Percentiles rank a stretch among this genome's conserved stretches.
These are phyloP conservation scores for Elsinoe batatas DNA, from an alignment of 2,329 filamentous ascomycete genomes.

Conservation along the genomic window DNA sequence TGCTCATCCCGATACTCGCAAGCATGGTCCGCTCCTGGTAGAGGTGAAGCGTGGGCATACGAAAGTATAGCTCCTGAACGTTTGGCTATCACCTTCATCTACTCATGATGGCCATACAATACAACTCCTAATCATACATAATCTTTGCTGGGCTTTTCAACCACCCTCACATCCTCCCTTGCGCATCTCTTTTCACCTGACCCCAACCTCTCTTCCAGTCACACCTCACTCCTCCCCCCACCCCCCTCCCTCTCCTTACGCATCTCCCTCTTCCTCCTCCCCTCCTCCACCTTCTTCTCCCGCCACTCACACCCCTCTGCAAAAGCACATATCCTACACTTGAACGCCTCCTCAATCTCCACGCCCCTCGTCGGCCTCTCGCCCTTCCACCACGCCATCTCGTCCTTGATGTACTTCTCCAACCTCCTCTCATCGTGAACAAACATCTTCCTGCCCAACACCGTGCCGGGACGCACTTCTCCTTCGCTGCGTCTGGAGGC, in stretches of 20 bases:
- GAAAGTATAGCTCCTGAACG: no score
- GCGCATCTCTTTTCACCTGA: no score
- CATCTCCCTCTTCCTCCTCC: constrained; percentile 22
- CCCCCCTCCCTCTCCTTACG: constrained; percentile 14
- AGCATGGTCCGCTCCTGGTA: no score
- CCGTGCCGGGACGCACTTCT: constrained; percentile 24
- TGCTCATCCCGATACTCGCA: no score
- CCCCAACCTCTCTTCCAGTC: background rate
- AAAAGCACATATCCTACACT: constrained; percentile 80
- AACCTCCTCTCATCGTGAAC: constrained; percentile 56
- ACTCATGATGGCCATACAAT: no score
- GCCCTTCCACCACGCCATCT: constrained; percentile 84
- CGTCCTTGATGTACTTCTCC: constrained; percentile 54
- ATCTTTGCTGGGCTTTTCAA: background rate
- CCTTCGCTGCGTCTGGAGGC: constrained; percentile 28
- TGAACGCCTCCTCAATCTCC: constrained; percentile 73
- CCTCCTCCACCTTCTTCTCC: constrained; percentile 55
- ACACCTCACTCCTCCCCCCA: constrained; percentile 15
- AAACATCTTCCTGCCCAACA: constrained; percentile 50
- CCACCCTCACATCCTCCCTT: background rate
- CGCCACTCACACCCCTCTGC: constrained; percentile 70
- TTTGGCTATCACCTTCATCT: no score
- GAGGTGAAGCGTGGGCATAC: no score
- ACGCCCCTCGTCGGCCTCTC: constrained; percentile 64
- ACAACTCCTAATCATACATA: no score